These are phyloP conservation scores for Vanderwaltozyma verrucispora DNA, from an alignment of 805 yeast species.

Conservation along the genomic window DNA sequence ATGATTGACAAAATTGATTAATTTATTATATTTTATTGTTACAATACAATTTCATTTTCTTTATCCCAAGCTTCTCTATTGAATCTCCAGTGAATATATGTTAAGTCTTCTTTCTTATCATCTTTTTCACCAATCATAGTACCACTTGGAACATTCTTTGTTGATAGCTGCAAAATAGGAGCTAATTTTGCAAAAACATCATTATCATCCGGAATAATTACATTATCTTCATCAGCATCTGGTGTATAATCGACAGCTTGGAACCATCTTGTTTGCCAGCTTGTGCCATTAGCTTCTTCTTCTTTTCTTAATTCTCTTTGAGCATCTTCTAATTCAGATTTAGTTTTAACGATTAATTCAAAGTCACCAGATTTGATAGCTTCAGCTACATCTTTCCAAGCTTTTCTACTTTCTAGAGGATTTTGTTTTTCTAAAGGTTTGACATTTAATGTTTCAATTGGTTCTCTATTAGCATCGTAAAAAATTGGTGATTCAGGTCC, in stretches of 20 bases:
- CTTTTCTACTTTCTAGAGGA: conserved; percentile 74
- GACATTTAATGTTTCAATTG: conserved; percentile 53
- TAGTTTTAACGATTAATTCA: conserved; percentile 65
- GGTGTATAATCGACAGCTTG: conserved; percentile 35
- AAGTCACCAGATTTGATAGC: conserved; percentile 74
- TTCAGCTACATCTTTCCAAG: conserved; percentile 87
- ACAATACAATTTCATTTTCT: conserved; percentile 47
- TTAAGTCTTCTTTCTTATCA: conserved; percentile 35
- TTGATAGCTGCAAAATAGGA: conserved; percentile 45
- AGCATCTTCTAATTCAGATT: conserved; percentile 69
- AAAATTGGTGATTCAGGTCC: conserved; percentile 31
- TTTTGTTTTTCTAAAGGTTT: conserved; percentile 80
- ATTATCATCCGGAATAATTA: conserved; percentile 19
- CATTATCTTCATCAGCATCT: conserved; percentile 18
- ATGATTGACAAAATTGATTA: neutral
- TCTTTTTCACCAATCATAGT: conserved; percentile 46
- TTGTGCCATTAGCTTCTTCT: conserved; percentile 54
- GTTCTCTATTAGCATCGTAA: conserved; percentile 49
- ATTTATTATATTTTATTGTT: neutral
- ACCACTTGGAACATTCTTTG: conserved; percentile 61
- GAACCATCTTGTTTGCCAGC: conserved; percentile 86
- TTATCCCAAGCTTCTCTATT: conserved; percentile 42
- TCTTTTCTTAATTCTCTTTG: conserved; percentile 76
- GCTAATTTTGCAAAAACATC: conserved; percentile 37
- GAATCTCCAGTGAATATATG: conserved; percentile 64